Conservation (phyloP, 768 basidiomycete species). For the Boletus edulis region DNA sequence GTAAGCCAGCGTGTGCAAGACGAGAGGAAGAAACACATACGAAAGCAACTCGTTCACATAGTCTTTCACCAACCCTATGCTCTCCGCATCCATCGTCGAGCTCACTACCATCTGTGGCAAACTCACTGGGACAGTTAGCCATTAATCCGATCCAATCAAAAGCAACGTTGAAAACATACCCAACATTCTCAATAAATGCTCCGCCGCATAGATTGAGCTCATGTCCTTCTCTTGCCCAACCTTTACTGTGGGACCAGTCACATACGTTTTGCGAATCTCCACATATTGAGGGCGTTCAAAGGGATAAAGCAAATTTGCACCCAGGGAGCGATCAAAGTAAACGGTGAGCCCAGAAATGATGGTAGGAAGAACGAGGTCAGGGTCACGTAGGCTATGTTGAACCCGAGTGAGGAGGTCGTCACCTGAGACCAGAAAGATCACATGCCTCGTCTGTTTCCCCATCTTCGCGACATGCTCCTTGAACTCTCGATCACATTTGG, state of each 20-base stretch:
- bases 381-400: conserved; percentile 58
- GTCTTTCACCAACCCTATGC: conserved; percentile 77
- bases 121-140: conserved; percentile 59
- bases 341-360: conserved; percentile 81
- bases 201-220: conserved; percentile 90
- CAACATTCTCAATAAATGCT: conserved; percentile 88
- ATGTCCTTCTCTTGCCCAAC: conserved; percentile 77
- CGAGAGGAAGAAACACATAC: conserved; percentile 42
- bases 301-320: conserved; percentile 88
- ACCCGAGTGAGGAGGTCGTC: not conserved
- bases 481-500: conserved; percentile 84
- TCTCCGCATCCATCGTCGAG: conserved; percentile 89
- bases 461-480: conserved; percentile 55
- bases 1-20: not conserved
- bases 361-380: conserved; percentile 68
- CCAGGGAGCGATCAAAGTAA: conserved; percentile 92
- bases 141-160: not conserved
- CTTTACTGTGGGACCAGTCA: conserved; percentile 69
- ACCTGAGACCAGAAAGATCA: conserved; percentile 2
- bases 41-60: conserved; percentile 85
- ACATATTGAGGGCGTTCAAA: conserved; percentile 95
- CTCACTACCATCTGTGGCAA: conserved; percentile 87
- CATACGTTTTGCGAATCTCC: conserved; percentile 67
- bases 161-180: conserved; percentile 51
- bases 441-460: conserved; percentile 47